Percentiles rank a stretch among this genome's conserved stretches.
These are phyloP conservation scores for Arthromyces matolae DNA, from an alignment of 768 basidiomycete species.

Conservation along the genomic window DNA sequence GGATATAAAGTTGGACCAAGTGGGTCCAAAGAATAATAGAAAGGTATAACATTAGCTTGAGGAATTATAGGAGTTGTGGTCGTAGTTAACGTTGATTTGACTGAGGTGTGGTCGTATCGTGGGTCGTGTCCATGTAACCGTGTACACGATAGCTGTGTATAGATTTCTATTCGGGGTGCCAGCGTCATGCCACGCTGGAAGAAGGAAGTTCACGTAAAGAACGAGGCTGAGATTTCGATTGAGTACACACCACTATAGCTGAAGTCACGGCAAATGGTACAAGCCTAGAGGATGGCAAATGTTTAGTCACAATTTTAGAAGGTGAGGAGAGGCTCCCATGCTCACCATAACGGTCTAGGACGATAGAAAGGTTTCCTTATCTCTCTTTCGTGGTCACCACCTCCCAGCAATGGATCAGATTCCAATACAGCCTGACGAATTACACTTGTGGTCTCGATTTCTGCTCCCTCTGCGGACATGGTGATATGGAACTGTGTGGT, in stretches of 20 bases:
- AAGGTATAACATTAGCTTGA: constrained; percentile 12
- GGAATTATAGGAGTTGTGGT: constrained; percentile 7
- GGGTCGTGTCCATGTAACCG: constrained; percentile 39
- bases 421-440: constrained; percentile 17
- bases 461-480: constrained; percentile 20
- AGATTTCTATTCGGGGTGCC: constrained; percentile 77
- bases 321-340: neutral
- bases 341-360: constrained; percentile 48
- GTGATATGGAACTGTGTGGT: neutral
- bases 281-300: constrained; percentile 59
- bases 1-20: constrained; percentile 27
- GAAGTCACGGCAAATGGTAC: constrained; percentile 71
- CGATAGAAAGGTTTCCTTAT: constrained; percentile 49
- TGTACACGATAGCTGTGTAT: constrained; percentile 73
- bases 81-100: constrained; percentile 11
- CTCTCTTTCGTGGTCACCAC: neutral
- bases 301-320: no score
- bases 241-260: constrained; percentile 57
- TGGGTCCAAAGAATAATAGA: constrained; percentile 29
- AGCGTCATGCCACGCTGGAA: constrained; percentile 81
- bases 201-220: constrained; percentile 10
- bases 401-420: constrained; percentile 19
- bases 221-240: neutral
- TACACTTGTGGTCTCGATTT: constrained; percentile 14
- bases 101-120: constrained; percentile 37